Evolutionary conservation across 2,329 filamentous ascomycete species (phyloP), one percentile per base, ranked within the genome.

Genomic region (Pyricularia sp.): DNA sequence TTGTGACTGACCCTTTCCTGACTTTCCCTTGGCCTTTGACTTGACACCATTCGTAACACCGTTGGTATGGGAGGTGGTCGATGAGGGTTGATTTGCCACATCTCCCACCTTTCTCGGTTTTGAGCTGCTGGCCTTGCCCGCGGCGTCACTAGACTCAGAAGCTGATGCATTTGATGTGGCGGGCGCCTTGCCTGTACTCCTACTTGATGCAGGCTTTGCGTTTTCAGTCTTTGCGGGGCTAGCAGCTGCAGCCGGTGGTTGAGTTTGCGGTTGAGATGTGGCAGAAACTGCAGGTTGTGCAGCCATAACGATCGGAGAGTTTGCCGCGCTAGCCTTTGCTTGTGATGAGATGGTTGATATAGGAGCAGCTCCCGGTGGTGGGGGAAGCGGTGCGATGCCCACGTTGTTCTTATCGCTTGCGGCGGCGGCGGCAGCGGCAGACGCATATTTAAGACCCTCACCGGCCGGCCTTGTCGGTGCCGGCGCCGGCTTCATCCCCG

Each of bases 391-490:
- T 66, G 93, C 88, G 72, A 99, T 97, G 30, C 94, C 94, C 33
- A 97, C 88, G 73, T 88, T 93, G 78, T 91, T 93, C 77, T 80
- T 84, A 70, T 96, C 92, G 74, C 86, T 92, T 60, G 93, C 91
- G 0, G 94, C 93, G 0, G 93, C 94, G 0, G 94, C 94, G 0
- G 94, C 94, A 0, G 94, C 94, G 0, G 94, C 94, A 49, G 94
- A 97, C 60, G 94, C 94, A 74, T 99, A 99, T 77, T 97, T 97
- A 69, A 99, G 81, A 1, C 90, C 91, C 75, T 97, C 93, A 62
- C 92, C 92, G 4, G 91, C 89, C 7, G 90, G 87, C 74, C 93
- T 86, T 66, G 90, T 87, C 1, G 94, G 94, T 70, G 93, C 78
- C 22, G 91, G 88, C 22, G 94, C 94, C 13, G 94, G 93, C 79